A percentile compares a stretch with the other conserved stretches of the same genome.
Conservation (phyloP, 2,329 filamentous ascomycete species). For the Aspergillus jensenii region DNA sequence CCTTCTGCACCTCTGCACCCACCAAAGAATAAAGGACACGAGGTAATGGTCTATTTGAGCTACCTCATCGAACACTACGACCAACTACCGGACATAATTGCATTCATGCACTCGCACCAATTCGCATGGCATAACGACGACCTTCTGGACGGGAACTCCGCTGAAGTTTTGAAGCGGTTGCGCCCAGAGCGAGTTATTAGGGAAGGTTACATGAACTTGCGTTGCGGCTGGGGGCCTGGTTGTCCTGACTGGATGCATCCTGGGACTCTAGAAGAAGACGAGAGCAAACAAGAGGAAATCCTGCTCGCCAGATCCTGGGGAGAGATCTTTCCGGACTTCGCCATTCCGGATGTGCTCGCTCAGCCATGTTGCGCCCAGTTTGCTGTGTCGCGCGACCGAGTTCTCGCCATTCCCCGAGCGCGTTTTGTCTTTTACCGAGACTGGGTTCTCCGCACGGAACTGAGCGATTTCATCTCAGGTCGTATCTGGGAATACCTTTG, state of each 20-base stretch:
- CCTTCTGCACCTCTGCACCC: conserved; percentile 50
- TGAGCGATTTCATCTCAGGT: conserved; percentile 57
- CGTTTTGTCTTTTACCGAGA: conserved; percentile 59
- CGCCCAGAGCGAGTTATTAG: conserved; percentile 52
- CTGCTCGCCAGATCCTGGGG: conserved; percentile 48
- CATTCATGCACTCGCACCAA: conserved; percentile 61
- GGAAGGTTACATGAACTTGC: conserved; percentile 60
- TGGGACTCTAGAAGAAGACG: conserved; percentile 38
- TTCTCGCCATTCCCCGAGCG: conserved; percentile 53
- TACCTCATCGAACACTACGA: conserved; percentile 65
- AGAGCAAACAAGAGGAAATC: conserved; percentile 48
- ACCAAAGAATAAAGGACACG: conserved; percentile 61
- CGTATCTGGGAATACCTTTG: conserved; percentile 65
- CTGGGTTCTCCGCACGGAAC: conserved; percentile 59
- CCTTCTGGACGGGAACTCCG: conserved; percentile 51
- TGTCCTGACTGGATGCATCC: conserved; percentile 61
- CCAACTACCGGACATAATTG: conserved; percentile 56
- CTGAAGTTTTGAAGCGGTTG: conserved; percentile 51
- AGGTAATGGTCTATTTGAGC: conserved; percentile 62
- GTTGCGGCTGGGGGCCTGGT: conserved; percentile 59
- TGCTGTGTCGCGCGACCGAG: conserved; percentile 58
- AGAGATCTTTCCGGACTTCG: conserved; percentile 47
- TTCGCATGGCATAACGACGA: conserved; percentile 62
- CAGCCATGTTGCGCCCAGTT: conserved; percentile 67
- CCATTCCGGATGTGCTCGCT: conserved; percentile 51